A percentile compares a stretch with the other conserved stretches of the same genome.
Evolutionary conservation across 371 early-diverging fungal genomes (phyloP).

Genomic region (Mycotypha africana): DNA sequence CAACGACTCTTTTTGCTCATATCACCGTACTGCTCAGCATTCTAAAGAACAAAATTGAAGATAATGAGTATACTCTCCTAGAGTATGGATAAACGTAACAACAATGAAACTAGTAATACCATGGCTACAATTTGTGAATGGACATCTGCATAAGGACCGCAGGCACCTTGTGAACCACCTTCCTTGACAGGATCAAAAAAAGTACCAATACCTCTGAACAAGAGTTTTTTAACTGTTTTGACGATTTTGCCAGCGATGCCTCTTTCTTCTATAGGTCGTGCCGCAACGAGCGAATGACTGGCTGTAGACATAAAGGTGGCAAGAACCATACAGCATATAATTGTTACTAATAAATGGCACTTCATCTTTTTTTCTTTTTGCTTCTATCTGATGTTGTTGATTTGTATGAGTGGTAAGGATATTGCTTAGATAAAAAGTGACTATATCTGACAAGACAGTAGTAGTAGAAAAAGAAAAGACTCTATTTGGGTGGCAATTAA

Average conservation of each 20-base stretch:
- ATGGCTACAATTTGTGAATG: conserved; percentile 32
- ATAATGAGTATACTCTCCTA: background rate
- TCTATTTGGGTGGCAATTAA: too few relatives aligned
- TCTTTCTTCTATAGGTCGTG: background rate
- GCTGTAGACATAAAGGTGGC: too few relatives aligned
- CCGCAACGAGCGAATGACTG: too few relatives aligned
- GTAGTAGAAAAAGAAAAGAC: too few relatives aligned
- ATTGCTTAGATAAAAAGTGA: too few relatives aligned
- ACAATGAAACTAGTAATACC: conserved; percentile 14
- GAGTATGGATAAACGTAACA: too few relatives aligned
- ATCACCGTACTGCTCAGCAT: conserved; percentile 30
- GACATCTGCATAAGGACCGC: conserved; percentile 23
- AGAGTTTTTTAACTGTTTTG: conserved; percentile 2
- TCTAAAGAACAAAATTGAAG: conserved; percentile 8
- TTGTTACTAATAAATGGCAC: too few relatives aligned
- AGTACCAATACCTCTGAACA: conserved; percentile 16
- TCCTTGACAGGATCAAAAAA: conserved; percentile 27
- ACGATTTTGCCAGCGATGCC: conserved; percentile 7
- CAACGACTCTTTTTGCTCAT: conserved; percentile 23
- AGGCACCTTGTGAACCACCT: conserved; percentile 28
- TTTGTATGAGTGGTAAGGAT: too few relatives aligned
- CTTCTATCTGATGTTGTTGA: too few relatives aligned
- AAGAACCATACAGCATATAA: too few relatives aligned
- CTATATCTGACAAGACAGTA: too few relatives aligned
- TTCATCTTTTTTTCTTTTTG: too few relatives aligned